phyloP scores from a whole-genome alignment of 2,329 filamentous ascomycete genomes.

The Phyllosticta paracitricarpa region DNA sequence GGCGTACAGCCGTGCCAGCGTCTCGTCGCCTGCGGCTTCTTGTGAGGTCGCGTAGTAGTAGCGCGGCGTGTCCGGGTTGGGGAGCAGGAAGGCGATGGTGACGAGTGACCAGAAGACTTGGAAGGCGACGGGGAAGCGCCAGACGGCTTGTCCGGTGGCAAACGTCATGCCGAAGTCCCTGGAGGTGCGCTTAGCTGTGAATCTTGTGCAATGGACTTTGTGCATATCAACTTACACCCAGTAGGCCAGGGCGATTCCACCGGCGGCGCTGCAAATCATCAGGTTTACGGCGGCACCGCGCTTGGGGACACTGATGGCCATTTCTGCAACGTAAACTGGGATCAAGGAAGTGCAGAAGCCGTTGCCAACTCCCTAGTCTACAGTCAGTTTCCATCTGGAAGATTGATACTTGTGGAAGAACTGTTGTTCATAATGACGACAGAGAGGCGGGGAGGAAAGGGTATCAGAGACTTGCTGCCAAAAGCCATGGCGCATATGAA shows the following conservation, averaged over 20 bases:
- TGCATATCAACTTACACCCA: slow-evolving; percentile 18
- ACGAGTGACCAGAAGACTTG: slow-evolving; percentile 21
- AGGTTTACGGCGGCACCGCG: slow-evolving; percentile 22
- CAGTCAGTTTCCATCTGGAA: neutral
- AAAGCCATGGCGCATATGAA: no score
- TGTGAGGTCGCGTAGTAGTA: slow-evolving; percentile 20
- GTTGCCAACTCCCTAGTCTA: slow-evolving; percentile 22
- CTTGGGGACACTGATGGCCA: slow-evolving; percentile 17
- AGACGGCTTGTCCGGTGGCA: slow-evolving; percentile 19
- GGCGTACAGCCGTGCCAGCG: slow-evolving; percentile 15
- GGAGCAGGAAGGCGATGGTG: slow-evolving; percentile 16
- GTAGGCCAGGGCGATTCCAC: slow-evolving; percentile 22
- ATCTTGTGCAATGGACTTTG: neutral
- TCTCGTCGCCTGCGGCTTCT: slow-evolving; percentile 15
- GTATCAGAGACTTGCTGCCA: no score
- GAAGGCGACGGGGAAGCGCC: slow-evolving; percentile 24
- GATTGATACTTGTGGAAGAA: neutral
- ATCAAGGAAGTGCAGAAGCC: slow-evolving; percentile 22
- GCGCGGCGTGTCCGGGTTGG: slow-evolving; percentile 20
- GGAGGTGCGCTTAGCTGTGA: neutral
- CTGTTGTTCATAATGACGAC: no score
- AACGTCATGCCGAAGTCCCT: slow-evolving; percentile 24
- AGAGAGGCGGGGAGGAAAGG: neutral
- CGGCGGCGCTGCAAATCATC: slow-evolving; percentile 20
- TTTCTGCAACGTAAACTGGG: slow-evolving; percentile 24